These are phyloP conservation scores for Helianthus annuus DNA, from an alignment of 129 eudicot genomes.

Conservation along the genomic window HanXRQr2.0-SUNRISE NC_035433.2:69640109-69640608, in stretches of 20 bases:
- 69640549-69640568: constrained; percentile 52
- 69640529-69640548: constrained; percentile 79
- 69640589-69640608: constrained; percentile 52
- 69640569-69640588: constrained; percentile 58
- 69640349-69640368: constrained; percentile 57
- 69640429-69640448: constrained; percentile 57
- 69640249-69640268: constrained; percentile 70
- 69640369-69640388: constrained; percentile 47
- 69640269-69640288: constrained; percentile 71
- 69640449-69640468: constrained; percentile 58
- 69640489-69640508: constrained; percentile 89
- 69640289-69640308: constrained; percentile 48
- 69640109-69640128: constrained; percentile 98
- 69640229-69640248: constrained; percentile 51
- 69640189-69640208: constrained; percentile 47
- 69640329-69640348: constrained; percentile 39
- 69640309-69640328: constrained; percentile 45
- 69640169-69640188: constrained; percentile 77
- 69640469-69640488: constrained; percentile 82
- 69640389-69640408: constrained; percentile 57
- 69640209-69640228: constrained; percentile 51
- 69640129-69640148: constrained; percentile 82
- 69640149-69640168: constrained; percentile 89
- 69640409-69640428: constrained; percentile 70
- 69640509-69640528: constrained; percentile 69